Base-by-base conservation (phyloP, 768 basidiomycete genomes). In the Leccinum variicolor region DNA sequence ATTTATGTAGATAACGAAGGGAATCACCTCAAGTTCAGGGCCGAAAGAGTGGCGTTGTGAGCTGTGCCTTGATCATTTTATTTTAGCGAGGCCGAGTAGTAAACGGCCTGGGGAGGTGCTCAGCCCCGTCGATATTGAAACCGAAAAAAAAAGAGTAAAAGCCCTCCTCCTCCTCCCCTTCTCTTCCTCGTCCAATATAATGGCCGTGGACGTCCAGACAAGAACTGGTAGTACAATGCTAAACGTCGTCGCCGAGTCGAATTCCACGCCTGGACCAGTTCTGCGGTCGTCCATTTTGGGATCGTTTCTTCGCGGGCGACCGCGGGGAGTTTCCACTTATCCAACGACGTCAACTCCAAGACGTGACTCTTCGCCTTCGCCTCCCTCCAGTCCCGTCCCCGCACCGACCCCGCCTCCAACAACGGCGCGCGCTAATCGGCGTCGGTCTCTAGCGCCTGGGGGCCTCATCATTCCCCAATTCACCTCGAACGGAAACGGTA, bases 251-350 rank as follows among this genome's bases (percentile, higher is more conserved):
- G 21, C 7, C 55, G 72, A 70, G 54, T 55, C 75, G 39, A 41
- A 41, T 39, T 68, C 73, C 39, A 68, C 73, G 36, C 36, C 36
- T 39, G 36, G 17, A n/a, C 36, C 36, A 39, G 71, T 70, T 6
- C 69, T 79, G 33, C 78, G 87, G 56, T 64, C 70, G 60, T 85
- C 85, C 59, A 89, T 91, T 70, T 79, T 91, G 49, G 84, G 87
- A 57, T 85, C 84, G 52, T 84, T 90, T 71, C 78, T 91, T 59
- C 84, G 88, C 58, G 83, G 82, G 48, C 77, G 88, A 60, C 15
- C 46, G 17, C 79, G 87, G 64, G 87, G 86, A 69, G 75, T 81
- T 47, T 87, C 86, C 31, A 80, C 84, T 70, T 84, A 84, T 46
- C 58, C 59, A 48, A 48, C 41, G 34, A 48, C 41, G 34, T 14